These are phyloP conservation scores for Colletotrichum orbiculare DNA, from an alignment of 2,329 filamentous ascomycete species.

Conservation along the genomic window DNA sequence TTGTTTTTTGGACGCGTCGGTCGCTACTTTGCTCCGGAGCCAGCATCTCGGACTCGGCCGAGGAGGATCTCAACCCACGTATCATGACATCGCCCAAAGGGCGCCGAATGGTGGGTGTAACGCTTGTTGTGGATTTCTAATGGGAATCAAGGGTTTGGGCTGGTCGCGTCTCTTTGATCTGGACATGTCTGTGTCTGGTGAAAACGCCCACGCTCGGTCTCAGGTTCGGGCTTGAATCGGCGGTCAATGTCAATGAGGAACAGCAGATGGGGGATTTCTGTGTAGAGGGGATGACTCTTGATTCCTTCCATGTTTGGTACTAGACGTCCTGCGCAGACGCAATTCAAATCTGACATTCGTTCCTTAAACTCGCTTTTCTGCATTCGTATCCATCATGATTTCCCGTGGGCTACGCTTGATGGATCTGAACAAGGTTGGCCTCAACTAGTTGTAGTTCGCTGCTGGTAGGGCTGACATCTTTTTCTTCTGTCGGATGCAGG, in stretches of 20 bases:
- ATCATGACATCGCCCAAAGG: conserved; percentile 42
- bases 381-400: not conserved
- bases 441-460: no score
- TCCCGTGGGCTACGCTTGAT: not conserved
- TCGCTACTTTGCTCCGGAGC: conserved; percentile 66
- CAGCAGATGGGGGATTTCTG: conserved; percentile 48
- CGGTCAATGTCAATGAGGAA: conserved; percentile 44
- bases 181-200: conserved; percentile 43
- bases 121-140: conserved; percentile 36
- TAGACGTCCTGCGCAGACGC: conserved; percentile 43
- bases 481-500: no score
- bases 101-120: conserved; percentile 38
- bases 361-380: conserved; percentile 26
- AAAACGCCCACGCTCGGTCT: conserved; percentile 50
- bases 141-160: conserved; percentile 50
- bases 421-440: not conserved
- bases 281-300: conserved; percentile 46
- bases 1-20: conserved; percentile 45
- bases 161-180: conserved; percentile 61
- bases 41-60: conserved; percentile 68
- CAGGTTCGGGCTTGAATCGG: conserved; percentile 39
- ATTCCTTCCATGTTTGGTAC: conserved; percentile 39
- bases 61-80: conserved; percentile 53
- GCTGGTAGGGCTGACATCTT: no score
- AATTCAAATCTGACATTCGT: conserved; percentile 50